Percentiles rank a stretch among this genome's conserved stretches.
These are phyloP conservation scores for Calcarisporium arbuscula DNA, from an alignment of 2,329 filamentous ascomycete species.

Conservation along the genomic window DNA sequence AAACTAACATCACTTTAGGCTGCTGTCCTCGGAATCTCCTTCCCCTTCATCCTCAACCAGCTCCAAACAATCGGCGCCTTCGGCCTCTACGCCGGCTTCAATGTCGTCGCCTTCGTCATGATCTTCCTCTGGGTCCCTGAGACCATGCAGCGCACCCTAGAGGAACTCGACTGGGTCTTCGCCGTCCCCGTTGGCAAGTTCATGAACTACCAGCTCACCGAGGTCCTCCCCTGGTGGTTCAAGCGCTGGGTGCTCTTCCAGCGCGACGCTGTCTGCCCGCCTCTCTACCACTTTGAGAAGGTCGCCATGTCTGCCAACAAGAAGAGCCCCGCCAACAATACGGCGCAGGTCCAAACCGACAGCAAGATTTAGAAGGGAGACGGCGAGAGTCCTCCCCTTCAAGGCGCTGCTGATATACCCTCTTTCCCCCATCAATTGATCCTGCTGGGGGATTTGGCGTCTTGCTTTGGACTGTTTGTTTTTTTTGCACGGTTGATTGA, in stretches of 20 bases:
- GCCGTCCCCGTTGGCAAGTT: slow-evolving; percentile 39
- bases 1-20: slow-evolving; percentile 18
- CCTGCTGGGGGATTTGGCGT: too few species aligned
- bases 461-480: too few species aligned
- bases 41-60: slow-evolving; percentile 39
- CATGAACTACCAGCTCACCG: slow-evolving; percentile 28
- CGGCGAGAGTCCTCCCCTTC: too few species aligned
- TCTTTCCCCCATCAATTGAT: too few species aligned
- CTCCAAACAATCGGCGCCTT: slow-evolving; percentile 31
- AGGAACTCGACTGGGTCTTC: slow-evolving; percentile 46
- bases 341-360: too few species aligned
- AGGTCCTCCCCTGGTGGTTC: slow-evolving; percentile 26
- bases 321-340: too few species aligned
- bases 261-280: slow-evolving; percentile 22
- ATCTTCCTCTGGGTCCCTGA: slow-evolving; percentile 44
- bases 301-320: slow-evolving; percentile 12
- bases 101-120: slow-evolving; percentile 46
- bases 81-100: slow-evolving; percentile 49
- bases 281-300: slow-evolving; percentile 30
- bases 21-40: slow-evolving; percentile 43
- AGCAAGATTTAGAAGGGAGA: too few species aligned
- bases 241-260: slow-evolving; percentile 26
- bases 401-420: too few species aligned
- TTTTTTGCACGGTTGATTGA: too few species aligned
- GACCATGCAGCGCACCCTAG: slow-evolving; percentile 48